Conservation (phyloP, 345 rosid species). For the Aurinia saxatilis region DNA sequence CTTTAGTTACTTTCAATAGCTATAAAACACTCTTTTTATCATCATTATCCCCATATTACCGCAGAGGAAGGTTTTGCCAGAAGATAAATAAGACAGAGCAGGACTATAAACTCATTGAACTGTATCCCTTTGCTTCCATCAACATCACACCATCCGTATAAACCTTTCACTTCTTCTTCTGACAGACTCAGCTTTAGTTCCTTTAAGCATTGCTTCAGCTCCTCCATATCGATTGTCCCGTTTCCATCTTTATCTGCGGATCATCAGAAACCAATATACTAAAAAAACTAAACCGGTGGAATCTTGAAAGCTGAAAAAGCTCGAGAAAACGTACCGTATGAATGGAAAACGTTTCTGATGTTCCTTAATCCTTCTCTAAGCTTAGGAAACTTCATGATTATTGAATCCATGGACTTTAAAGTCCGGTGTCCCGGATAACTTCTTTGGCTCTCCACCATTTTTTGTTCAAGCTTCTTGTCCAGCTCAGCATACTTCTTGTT, state of each 20-base stretch:
- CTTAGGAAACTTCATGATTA: conserved; percentile 68
- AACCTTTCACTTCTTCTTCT: conserved; percentile 64
- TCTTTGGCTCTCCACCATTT: conserved; percentile 58
- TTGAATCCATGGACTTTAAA: conserved; percentile 59
- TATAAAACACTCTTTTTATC: background rate
- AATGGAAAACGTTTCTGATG: conserved; percentile 58
- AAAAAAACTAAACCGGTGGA: background rate
- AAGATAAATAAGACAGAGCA: conserved; percentile 69
- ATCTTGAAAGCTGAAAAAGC: conserved; percentile 3
- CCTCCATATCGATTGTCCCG: conserved; percentile 60
- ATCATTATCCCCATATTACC: conserved; percentile 16
- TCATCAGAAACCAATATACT: background rate
- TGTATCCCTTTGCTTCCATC: conserved; percentile 72
- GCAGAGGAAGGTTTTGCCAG: conserved; percentile 43
- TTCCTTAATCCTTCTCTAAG: conserved; percentile 53
- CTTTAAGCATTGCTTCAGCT: conserved; percentile 59
- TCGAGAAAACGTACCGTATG: conserved; percentile 47
- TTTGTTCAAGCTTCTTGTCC: conserved; percentile 62
- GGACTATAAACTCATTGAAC: conserved; percentile 80
- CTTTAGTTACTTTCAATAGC: background rate
- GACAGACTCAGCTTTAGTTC: conserved; percentile 44
- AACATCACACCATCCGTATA: conserved; percentile 72
- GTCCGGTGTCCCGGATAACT: conserved; percentile 31
- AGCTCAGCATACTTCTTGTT: conserved; percentile 45
- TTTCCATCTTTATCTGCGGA: conserved; percentile 57